Evolutionary conservation across 1,139 yeast species (phyloP), one percentile per base, ranked within the genome.

Genomic region (Hanseniaspora uvarum): DNA sequence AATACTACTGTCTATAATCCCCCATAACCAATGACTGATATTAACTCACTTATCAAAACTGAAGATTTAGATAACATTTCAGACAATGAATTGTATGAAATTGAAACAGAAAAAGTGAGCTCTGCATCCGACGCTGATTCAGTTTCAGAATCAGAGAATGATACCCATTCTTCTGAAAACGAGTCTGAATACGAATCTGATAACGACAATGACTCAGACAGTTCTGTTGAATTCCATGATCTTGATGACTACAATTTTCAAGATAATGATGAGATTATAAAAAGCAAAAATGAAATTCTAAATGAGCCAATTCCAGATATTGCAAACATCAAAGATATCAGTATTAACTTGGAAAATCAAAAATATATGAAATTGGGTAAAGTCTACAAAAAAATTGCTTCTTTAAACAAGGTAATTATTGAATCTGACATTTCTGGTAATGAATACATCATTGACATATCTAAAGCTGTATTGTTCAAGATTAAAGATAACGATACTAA

Each of bases 371-470:
- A 43, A 21, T 34, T 50, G 4, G 53, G 53, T 2, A 50, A 50
- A 26, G 39, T 50, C 14, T 50, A 43, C 14, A 50, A 50, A 30
- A 50, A 43, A 28, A 88, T 87, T 2, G 95, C 86, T 46, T 75
- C 74, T 11, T 24, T 50, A 21, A 50, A 43, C 55, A 81, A 85
- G 54, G 76, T 86, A 3, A 76, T 94, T 12, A 73, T 94, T 36
- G 79, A 80, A 59, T 94, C 95, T 0, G 69, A 71, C n/a, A 69
- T 76, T 1, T 85, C 96, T 1, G 97, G 95, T 3, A 96, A 92
- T 62, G 85, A 82, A 64, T 71, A 92, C 45, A 84, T 89, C 0
- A 72, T 94, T 40, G 53, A 50, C 31, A 50, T 33, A 8, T 31
- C 46, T 10, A 50, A 50, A 23, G 53, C 53, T 6, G 33, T 50